Base-by-base conservation (phyloP, 805 yeast genomes). In the Candida palmyrensis region DNA sequence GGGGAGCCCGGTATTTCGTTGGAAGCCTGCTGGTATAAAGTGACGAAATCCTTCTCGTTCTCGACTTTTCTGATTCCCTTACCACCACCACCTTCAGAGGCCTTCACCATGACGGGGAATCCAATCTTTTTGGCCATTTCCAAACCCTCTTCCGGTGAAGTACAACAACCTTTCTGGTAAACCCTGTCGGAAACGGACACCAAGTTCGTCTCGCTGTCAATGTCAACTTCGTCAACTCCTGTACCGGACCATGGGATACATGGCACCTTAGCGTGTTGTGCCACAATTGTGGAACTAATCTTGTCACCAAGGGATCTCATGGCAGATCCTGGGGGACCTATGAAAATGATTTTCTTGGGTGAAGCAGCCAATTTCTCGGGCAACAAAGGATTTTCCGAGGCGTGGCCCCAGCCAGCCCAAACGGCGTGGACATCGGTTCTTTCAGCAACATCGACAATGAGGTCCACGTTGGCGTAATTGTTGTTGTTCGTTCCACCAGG, bases 351-450 rank as follows among this genome's bases (percentile, higher is more conserved):
- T 53, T 75, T 84, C 60, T 87, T 82, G 40, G 89, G 87, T 13
- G 96, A 87, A n/a, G 82, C 81, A 11, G 97, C 97, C 57, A 92
- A 73, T 61, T 75, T 78, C 62, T 92, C 98, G 18, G 99, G 99
- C 45, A 92, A 75, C 29, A 68, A 59, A 18, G 99, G 99, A 66
- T 94, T 90, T 68, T 92, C 99, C n/a, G 96, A 86, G 18, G 99
- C 99, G 58, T 94, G 98, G 51, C 99, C 99, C 99, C 99, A 92
- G 51, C 99, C 99, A 22, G 99, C 99, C 99, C 99, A 92, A 38
- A 92, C 99, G 17, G 98, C 99, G 58, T 92, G 95, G 36, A 85
- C 97, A 45, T 86, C 77, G 27, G 95, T 82, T 68, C 97, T 82
- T 67, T 92, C 98, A 23, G 99, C 99, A 30, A 92, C 70, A 51